Evolutionary conservation across 768 basidiomycete species (phyloP).

Genomic region (Infundibulicybe gibba): DNA sequence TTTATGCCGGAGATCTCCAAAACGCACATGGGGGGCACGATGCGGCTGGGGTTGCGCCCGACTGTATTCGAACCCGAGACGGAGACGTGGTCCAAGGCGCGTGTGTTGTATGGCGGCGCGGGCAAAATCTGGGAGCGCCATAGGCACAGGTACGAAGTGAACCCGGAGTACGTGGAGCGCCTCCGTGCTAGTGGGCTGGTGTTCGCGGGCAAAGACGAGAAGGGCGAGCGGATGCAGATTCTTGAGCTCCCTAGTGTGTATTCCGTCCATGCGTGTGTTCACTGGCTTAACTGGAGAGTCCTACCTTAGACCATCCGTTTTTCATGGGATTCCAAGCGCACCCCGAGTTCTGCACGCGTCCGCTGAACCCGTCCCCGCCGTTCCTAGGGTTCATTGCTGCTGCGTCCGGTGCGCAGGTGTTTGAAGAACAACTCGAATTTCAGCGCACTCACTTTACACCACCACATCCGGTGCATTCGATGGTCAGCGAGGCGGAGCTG

Average conservation of each 20-base stretch:
- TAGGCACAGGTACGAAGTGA: slow-evolving; percentile 93
- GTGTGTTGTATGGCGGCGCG: slow-evolving; percentile 80
- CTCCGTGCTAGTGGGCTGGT: slow-evolving; percentile 61
- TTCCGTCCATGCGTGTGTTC: background rate
- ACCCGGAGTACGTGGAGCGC: slow-evolving; percentile 77
- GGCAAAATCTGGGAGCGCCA: slow-evolving; percentile 94
- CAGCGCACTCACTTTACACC: slow-evolving; percentile 64
- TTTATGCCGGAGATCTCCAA: slow-evolving; percentile 99
- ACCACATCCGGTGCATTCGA: slow-evolving; percentile 71
- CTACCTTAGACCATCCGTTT: slow-evolving; percentile 90
- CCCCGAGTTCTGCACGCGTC: slow-evolving; percentile 97
- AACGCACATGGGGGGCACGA: slow-evolving; percentile 99
- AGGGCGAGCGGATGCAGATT: slow-evolving; percentile 96
- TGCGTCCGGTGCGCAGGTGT: slow-evolving; percentile 43
- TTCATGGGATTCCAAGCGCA: slow-evolving; percentile 95
- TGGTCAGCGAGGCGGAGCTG: slow-evolving; percentile 66
- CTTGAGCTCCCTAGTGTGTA: slow-evolving; percentile 78
- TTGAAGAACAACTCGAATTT: slow-evolving; percentile 69
- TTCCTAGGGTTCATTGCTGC: slow-evolving; percentile 97
- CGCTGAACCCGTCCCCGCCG: slow-evolving; percentile 94
- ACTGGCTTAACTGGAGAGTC: background rate
- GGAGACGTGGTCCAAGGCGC: slow-evolving; percentile 65
- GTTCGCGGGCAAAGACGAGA: slow-evolving; percentile 88
- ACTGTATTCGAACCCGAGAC: slow-evolving; percentile 80
- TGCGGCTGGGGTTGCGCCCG: slow-evolving; percentile 97